Percentiles rank a stretch among this genome's conserved stretches.
phyloP scores from a whole-genome alignment of 352 stramenopile species.

The Pythium sukuiense region DNA sequence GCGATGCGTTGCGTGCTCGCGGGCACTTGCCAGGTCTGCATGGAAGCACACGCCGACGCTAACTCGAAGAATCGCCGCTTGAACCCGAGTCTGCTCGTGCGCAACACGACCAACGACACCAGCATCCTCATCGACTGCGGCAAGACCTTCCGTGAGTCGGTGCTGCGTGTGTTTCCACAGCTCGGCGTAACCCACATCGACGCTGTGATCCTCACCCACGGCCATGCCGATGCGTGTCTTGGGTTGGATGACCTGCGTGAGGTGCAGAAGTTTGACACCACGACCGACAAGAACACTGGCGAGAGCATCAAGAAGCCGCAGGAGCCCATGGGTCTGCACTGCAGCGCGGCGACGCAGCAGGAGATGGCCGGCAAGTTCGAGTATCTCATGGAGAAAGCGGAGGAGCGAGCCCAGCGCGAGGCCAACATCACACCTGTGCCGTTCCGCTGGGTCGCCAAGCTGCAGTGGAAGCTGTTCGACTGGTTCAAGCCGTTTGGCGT shows the following conservation, averaged over 20 bases:
- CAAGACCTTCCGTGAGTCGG: constrained; percentile 87
- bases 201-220: constrained; percentile 79
- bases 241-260: constrained; percentile 86
- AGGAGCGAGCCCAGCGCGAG: constrained; percentile 17
- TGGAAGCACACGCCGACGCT: constrained; percentile 63
- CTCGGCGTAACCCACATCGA: constrained; percentile 58
- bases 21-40: constrained; percentile 58
- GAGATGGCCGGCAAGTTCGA: constrained; percentile 73
- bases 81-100: constrained; percentile 80
- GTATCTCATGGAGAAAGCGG: constrained; percentile 66
- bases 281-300: constrained; percentile 54
- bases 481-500: constrained; percentile 52
- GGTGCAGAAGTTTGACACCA: constrained; percentile 61
- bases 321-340: constrained; percentile 63
- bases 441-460: constrained; percentile 82
- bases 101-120: constrained; percentile 34
- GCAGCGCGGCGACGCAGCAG: constrained; percentile 48
- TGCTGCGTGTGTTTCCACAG: constrained; percentile 62
- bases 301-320: constrained; percentile 58
- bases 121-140: constrained; percentile 87
- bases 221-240: constrained; percentile 81
- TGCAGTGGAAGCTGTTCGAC: constrained; percentile 62
- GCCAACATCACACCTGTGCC: constrained; percentile 26
- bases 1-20: constrained; percentile 73
- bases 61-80: constrained; percentile 75